Evolutionary conservation across 805 yeast species (phyloP), one percentile per base, ranked within the genome.

Genomic region (Candida dajiaensis): DNA sequence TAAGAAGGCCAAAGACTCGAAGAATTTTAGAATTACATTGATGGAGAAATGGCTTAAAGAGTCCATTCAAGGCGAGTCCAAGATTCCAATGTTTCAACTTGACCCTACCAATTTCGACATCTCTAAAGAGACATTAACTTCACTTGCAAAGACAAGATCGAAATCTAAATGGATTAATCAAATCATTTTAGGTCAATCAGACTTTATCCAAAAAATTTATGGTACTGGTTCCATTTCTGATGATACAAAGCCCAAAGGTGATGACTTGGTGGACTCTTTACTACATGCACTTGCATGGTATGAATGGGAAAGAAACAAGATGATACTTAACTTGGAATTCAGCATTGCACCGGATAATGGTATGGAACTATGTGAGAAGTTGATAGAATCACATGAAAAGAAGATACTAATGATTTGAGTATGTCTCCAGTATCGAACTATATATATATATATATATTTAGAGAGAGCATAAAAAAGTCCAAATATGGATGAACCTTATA

Each of bases 281-380:
- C 37, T 60, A 1, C 63, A 58, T 44, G 58, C 50, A 2, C 12
- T 59, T 2, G 41, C 62, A 1, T 59, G 57, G 56, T 31, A 50
- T 16, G 54, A 59, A 21, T 59, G 61, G 63, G 57, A 60, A 42
- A 56, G 49, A 4, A 58, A 60, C 28, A 50, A 49, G 37, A 53
- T 54, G 53, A 44, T 54, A 6, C 35, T 58, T 41, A 48, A 46
- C 10, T 31, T 56, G 41, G 62, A 58, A 38, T 40, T 57, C 28
- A 26, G 43, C n/a, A 47, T 49, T 15, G 52, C 54, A 2, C 18
- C 58, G 9, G 58, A 55, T 1, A 37, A 42, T 9, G 59, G 50
- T 1, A 18, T 57, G 36, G 41, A 26, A 6, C 38, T 48, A 6
- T 50, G 52, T 41, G 59, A 59, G 1, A 46, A 50, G 40, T 38